Conservation (phyloP, 441 rosid species). For the Viola pubescens region DNA sequence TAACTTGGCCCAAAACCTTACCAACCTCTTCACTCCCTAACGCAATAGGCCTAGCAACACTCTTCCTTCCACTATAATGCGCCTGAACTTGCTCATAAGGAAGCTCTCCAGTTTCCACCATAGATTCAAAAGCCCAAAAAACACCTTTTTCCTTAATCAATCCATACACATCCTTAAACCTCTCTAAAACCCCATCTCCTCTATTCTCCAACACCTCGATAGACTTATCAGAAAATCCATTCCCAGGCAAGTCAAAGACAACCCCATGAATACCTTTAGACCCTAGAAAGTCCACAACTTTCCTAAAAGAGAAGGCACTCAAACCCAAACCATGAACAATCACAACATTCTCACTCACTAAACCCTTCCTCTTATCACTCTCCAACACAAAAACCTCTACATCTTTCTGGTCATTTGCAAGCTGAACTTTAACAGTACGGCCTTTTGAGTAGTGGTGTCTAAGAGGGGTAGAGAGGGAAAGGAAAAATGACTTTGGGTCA, state of each 20-base stretch:
- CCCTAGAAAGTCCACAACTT: constrained; percentile 37
- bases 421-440: constrained; percentile 59
- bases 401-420: constrained; percentile 34
- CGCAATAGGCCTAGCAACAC: constrained; percentile 38
- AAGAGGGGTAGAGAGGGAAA: constrained; percentile 52
- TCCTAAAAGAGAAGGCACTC: constrained; percentile 65
- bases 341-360: constrained; percentile 42
- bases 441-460: constrained; percentile 78
- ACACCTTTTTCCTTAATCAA: constrained; percentile 78
- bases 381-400: constrained; percentile 59
- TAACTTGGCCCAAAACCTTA: constrained; percentile 62
- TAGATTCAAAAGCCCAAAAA: constrained; percentile 90
- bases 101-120: constrained; percentile 84
- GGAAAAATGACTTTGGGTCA: constrained; percentile 72
- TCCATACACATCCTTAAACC: constrained; percentile 52
- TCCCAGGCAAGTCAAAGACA: constrained; percentile 83
- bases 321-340: constrained; percentile 78
- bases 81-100: constrained; percentile 64
- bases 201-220: constrained; percentile 47
- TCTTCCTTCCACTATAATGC: constrained; percentile 34
- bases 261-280: constrained; percentile 56
- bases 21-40: constrained; percentile 64
- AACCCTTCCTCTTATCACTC: constrained; percentile 24
- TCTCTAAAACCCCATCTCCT: constrained; percentile 43
- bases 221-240: constrained; percentile 85